Conservation (phyloP, 1,139 yeast genomes). For the Suhomyces ambrosiae region DNA sequence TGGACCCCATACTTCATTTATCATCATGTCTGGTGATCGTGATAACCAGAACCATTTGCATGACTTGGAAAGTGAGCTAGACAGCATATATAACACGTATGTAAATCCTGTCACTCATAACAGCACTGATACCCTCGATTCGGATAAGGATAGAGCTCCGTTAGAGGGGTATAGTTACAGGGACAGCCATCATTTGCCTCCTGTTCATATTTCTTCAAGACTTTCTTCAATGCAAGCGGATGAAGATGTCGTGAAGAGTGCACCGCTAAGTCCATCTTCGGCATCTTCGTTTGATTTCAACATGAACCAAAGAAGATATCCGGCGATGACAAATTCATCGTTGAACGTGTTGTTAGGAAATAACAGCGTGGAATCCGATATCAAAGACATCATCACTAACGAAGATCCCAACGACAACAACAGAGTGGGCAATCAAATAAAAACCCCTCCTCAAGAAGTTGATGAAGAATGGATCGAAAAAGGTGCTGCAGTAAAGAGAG, state of each 20-base stretch:
- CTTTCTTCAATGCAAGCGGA: slow-evolving; percentile 28
- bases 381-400: slow-evolving; percentile 8
- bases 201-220: slow-evolving; percentile 35
- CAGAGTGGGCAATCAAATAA: slow-evolving; percentile 9
- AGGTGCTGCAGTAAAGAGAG: slow-evolving; percentile 42
- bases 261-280: slow-evolving; percentile 24
- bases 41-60: slow-evolving; percentile 5
- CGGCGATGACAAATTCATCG: slow-evolving; percentile 37
- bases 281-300: slow-evolving; percentile 17
- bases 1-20: too few relatives aligned
- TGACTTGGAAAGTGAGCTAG: slow-evolving; percentile 36
- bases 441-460: slow-evolving; percentile 3
- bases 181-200: slow-evolving; percentile 15
- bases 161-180: slow-evolving; percentile 10
- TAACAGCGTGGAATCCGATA: slow-evolving; percentile 19
- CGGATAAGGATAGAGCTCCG: slow-evolving; percentile 19
- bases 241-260: slow-evolving; percentile 25
- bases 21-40: slow-evolving; percentile 3
- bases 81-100: slow-evolving; percentile 38
- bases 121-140: slow-evolving; percentile 38
- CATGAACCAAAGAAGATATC: slow-evolving; percentile 9
- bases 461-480: slow-evolving; percentile 33
- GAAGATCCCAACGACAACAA: slow-evolving; percentile 14
- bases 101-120: slow-evolving; percentile 17
- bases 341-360: slow-evolving; percentile 41